Evolutionary conservation across 768 basidiomycete genomes (phyloP).

Genomic region (Tulasnella sp.): DNA sequence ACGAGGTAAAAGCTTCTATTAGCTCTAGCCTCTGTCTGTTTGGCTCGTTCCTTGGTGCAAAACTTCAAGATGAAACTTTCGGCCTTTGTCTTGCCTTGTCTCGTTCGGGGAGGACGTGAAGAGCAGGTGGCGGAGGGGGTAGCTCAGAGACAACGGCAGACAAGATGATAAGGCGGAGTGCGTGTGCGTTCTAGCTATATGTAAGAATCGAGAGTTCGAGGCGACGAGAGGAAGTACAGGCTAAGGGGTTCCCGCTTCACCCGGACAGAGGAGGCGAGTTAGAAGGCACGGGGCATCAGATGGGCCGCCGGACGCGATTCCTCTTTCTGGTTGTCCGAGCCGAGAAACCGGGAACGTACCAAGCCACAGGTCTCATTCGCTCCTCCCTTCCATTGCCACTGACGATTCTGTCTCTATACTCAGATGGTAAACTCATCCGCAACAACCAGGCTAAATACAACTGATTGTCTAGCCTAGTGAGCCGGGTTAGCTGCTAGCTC

Average conservation of each 20-base stretch:
- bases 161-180: background rate
- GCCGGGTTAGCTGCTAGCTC: no score
- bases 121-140: background rate
- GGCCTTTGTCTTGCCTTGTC: background rate
- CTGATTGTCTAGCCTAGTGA: no score
- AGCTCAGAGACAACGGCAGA: background rate
- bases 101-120: background rate
- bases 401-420: no score
- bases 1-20: background rate
- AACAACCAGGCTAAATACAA: no score
- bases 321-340: background rate
- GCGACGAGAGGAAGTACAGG: background rate
- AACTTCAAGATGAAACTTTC: background rate
- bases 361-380: background rate
- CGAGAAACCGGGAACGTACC: background rate
- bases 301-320: background rate
- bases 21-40: background rate
- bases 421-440: background rate
- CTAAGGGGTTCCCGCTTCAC: background rate
- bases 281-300: background rate
- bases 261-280: background rate
- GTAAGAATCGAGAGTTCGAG: background rate
- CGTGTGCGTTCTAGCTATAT: background rate
- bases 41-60: background rate
- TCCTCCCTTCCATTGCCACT: background rate